phyloP scores from a whole-genome alignment of 371 early-diverging fungal genomes.

The Apophysomyces sp. region DNA sequence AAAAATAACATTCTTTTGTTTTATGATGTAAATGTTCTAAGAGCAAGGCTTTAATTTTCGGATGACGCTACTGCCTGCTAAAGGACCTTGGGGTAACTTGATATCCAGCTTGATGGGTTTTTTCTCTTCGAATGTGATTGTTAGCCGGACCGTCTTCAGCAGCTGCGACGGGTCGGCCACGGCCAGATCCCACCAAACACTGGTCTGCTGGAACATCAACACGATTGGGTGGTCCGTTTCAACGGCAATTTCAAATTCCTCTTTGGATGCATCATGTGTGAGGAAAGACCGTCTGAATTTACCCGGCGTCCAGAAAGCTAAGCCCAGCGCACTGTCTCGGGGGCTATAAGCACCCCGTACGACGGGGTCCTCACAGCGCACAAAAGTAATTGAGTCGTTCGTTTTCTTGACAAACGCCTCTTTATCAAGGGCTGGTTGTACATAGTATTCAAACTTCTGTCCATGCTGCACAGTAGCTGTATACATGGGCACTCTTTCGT shows the following conservation, averaged over 20 bases:
- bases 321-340: not conserved
- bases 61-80: not conserved
- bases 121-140: not conserved
- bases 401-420: not conserved
- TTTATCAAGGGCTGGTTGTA: not conserved
- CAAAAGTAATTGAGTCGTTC: not conserved
- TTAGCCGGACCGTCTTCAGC: conserved; percentile 7
- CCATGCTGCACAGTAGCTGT: not conserved
- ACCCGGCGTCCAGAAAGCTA: conserved; percentile 1
- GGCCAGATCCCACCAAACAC: not conserved
- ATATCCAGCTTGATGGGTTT: not conserved
- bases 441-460: not conserved
- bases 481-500: not conserved
- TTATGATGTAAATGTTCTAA: too few relatives aligned
- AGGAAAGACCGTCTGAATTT: too few relatives aligned
- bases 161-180: conserved; percentile 31
- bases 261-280: too few relatives aligned
- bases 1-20: too few relatives aligned
- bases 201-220: not conserved
- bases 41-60: not conserved
- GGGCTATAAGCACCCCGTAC: conserved; percentile 6
- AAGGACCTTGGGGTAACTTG: conserved; percentile 10
- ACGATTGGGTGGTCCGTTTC: not conserved
- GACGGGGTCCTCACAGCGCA: not conserved
- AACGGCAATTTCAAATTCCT: not conserved